phyloP scores from a whole-genome alignment of 225 moss, liverwort and hornwort genomes.

The Straminergon stramineum region DNA sequence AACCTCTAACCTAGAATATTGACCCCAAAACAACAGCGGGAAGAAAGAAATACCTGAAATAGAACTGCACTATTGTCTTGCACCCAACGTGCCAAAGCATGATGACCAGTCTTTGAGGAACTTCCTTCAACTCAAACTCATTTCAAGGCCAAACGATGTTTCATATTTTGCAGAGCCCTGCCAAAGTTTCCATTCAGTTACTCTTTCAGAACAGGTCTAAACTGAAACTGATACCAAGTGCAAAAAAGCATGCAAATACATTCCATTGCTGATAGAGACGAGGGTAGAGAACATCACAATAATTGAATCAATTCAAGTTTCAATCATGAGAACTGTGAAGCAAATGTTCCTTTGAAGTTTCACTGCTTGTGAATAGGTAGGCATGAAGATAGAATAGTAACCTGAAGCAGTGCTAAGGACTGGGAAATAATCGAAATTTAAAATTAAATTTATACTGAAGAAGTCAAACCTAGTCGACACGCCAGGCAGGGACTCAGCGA shows the following conservation, averaged over 20 bases:
- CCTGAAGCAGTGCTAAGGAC: not conserved
- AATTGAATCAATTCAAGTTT: not conserved
- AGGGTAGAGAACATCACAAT: not conserved
- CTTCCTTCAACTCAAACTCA: not conserved
- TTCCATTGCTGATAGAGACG: not conserved
- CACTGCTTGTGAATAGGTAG: not conserved
- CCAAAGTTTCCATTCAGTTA: not conserved
- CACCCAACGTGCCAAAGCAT: not conserved
- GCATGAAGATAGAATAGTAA: not conserved
- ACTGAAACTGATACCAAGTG: not conserved
- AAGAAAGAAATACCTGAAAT: slow-evolving; percentile 2
- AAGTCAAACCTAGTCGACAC: slow-evolving; percentile 29
- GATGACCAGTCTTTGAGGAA: not conserved
- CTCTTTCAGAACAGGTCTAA: not conserved
- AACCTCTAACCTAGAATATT: not conserved
- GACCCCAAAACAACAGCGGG: not conserved
- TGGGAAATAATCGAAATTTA: not conserved
- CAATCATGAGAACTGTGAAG: not conserved
- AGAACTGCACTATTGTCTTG: not conserved
- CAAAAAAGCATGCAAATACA: not conserved
- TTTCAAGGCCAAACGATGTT: slow-evolving; percentile 1
- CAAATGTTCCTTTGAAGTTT: not conserved
- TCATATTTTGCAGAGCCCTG: slow-evolving; percentile 39
- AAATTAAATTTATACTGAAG: not conserved
- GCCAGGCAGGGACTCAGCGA: slow-evolving; percentile 36